Conservation (phyloP, 2,329 filamentous ascomycete genomes). For the Cytospora paraplurivora region DNA sequence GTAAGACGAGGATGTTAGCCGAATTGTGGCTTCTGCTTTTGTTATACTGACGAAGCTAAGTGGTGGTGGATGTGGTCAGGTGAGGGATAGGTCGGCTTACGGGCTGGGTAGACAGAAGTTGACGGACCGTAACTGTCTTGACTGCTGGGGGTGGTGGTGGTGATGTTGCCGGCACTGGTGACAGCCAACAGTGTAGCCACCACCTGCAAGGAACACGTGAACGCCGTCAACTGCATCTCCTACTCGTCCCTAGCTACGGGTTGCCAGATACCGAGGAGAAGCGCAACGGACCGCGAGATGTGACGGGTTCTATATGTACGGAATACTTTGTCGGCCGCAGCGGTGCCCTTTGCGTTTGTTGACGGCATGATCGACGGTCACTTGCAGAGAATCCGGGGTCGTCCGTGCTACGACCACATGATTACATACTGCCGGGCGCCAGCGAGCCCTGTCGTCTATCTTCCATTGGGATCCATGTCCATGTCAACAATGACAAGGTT, state of each 20-base stretch:
- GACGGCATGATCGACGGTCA: no score
- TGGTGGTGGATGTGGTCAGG: not conserved
- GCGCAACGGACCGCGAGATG: no score
- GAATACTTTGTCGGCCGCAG: no score
- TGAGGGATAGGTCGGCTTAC: slow-evolving; percentile 27
- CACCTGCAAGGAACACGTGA: not conserved
- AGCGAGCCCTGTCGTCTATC: no score
- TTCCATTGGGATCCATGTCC: no score
- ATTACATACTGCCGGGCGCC: no score
- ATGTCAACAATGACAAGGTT: no score
- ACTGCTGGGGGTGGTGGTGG: slow-evolving; percentile 15
- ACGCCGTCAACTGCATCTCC: not conserved
- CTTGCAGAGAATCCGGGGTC: no score
- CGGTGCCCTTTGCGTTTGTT: no score
- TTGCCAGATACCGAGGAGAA: not conserved
- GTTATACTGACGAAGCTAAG: not conserved
- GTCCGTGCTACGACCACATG: no score
- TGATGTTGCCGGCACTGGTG: not conserved
- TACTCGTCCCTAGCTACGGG: not conserved
- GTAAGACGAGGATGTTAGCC: not conserved
- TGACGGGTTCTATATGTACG: no score
- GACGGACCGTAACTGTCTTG: slow-evolving; percentile 27
- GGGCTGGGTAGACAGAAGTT: slow-evolving; percentile 27
- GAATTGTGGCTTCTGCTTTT: not conserved
- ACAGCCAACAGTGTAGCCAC: not conserved